Base-by-base conservation (phyloP, 768 basidiomycete species). In the Austroboletus eburneus region DNA sequence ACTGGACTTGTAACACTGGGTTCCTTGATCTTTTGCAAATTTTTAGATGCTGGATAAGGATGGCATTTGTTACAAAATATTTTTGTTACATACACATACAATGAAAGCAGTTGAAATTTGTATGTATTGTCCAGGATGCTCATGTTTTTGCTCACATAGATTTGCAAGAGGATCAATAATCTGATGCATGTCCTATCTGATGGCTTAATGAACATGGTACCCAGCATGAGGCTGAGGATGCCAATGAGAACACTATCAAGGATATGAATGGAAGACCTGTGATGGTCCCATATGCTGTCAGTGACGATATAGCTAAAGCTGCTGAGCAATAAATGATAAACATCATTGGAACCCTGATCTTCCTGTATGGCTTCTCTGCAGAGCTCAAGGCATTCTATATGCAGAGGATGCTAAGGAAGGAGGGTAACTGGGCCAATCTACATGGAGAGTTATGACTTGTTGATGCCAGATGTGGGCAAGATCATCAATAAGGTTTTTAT, bases 401-500 rank as follows among this genome's bases (percentile, higher is more conserved):
- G 96, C 88, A 93, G 75, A 87, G 79, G 68, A 80, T 87, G 54
- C 77, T 81, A 7, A 69, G 69, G 20, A 60, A 69, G 48, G 69
- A 63, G 5, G 70, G 73, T 8, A 30, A 69, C 68, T 8, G 77
- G 76, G 18, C 73, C 70, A 27, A 71, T 78, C 36, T 92, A 77
- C 69, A 98, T 96, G 1, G 96, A 99, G 75, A 93, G 90, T 64
- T 93, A 91, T 56, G 96, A 98, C 71, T 69, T 99, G 57, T 76
- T 98, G 58, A 96, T 98, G 85, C 96, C 95, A 7, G 87, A 87
- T 54, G 96, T 99, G n/a, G 95, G 95, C 43, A 95, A 98, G 76
- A 94, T 98, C 58, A 95, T 97, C 37, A 93, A 89, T 84, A 51
- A 46, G 83, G 73, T 29, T 40, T 20, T 27, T n/a, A n/a, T n/a